Conservation (phyloP, 2,329 filamentous ascomycete genomes). For the Alternaria atra region DNA sequence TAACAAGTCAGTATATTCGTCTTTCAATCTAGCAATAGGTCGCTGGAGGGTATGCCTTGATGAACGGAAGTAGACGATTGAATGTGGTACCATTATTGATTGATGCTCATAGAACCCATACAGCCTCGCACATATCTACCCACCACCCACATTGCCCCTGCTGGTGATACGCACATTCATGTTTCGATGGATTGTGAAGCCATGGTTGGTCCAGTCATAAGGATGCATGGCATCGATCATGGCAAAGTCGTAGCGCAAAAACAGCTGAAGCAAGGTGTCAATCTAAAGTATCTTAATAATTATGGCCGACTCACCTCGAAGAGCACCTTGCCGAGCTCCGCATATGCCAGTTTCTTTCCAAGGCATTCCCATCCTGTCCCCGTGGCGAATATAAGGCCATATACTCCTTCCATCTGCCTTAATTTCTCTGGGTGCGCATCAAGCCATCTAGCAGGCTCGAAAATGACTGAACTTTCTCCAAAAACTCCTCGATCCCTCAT, state of each 20-base stretch:
- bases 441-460: not conserved
- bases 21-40: too few species aligned
- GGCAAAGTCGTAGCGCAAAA: not conserved
- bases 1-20: too few species aligned
- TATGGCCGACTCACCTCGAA: not conserved
- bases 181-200: not conserved
- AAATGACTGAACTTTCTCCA: not conserved
- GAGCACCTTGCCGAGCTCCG: not conserved
- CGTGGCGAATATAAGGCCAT: not conserved
- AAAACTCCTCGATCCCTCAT: not conserved
- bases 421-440: not conserved
- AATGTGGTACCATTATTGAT: too few species aligned
- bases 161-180: not conserved
- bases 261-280: not conserved
- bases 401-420: not conserved
- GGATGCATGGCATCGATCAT: not conserved
- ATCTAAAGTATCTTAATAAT: not conserved
- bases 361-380: not conserved
- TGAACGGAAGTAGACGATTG: too few species aligned
- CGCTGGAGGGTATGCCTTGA: too few species aligned
- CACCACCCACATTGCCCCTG: constrained; percentile 5
- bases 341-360: not conserved
- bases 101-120: too few species aligned
- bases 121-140: too few species aligned
- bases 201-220: not conserved